These are phyloP conservation scores for Malassezia equina DNA, from an alignment of 1,284 basidiomycete species.

Conservation along the genomic window DNA sequence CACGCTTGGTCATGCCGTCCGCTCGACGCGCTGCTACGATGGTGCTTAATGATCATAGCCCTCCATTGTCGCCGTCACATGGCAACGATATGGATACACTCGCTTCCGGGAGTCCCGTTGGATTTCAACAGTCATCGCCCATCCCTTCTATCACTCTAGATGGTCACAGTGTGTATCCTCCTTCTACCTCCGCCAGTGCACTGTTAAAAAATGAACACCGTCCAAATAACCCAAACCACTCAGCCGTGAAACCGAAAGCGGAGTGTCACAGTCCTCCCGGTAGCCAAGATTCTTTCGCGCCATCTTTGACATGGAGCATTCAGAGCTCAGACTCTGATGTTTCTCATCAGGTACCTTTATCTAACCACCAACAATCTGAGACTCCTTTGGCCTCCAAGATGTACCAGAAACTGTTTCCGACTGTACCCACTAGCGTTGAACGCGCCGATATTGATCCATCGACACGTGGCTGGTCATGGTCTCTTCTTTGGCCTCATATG, in stretches of 20 bases:
- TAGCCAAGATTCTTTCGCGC: constrained; percentile 2
- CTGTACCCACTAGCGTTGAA: neutral
- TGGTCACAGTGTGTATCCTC: neutral
- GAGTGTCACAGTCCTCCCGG: neutral
- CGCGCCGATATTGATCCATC: constrained; percentile 23
- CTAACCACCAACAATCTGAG: neutral
- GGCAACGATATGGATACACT: neutral
- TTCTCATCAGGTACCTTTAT: constrained; percentile 11
- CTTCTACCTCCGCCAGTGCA: neutral
- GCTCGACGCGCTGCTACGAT: constrained; percentile 26
- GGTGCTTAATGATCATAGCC: constrained; percentile 33
- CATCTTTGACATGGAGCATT: constrained; percentile 5
- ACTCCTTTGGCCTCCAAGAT: neutral
- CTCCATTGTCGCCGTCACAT: constrained; percentile 34
- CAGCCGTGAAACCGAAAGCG: neutral
- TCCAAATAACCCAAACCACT: neutral
- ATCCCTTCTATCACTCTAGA: neutral
- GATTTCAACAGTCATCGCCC: neutral
- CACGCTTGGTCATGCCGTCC: constrained; percentile 30
- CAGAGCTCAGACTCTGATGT: neutral
- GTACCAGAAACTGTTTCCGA: neutral
- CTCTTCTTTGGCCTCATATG: constrained; percentile 30
- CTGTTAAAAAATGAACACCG: neutral
- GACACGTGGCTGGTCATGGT: constrained; percentile 21
- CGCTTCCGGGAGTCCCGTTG: neutral